Conservation (phyloP, 1,284 basidiomycete species). For the Cryptococcus wingfieldii region DNA sequence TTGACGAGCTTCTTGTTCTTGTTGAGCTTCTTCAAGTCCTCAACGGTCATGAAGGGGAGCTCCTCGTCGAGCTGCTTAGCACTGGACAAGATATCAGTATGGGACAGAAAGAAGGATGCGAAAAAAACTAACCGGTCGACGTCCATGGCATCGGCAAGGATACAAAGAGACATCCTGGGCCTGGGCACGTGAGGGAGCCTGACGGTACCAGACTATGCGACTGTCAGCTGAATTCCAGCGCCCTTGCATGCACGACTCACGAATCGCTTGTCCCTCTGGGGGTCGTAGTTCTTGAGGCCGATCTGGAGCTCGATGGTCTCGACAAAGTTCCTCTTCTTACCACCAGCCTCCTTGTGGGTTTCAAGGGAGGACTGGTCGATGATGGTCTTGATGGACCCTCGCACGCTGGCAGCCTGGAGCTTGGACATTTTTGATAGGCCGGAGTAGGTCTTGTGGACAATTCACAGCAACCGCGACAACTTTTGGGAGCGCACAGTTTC, state of each 20-base stretch:
- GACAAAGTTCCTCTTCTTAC: constrained; percentile 66
- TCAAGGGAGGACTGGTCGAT: constrained; percentile 60
- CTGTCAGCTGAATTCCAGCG: neutral
- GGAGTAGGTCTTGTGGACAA: constrained; percentile 24
- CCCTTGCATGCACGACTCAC: constrained; percentile 14
- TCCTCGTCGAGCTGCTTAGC: constrained; percentile 49
- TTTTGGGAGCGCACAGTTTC: constrained; percentile 1
- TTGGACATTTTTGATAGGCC: constrained; percentile 52
- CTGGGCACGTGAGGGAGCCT: constrained; percentile 96
- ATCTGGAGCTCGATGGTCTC: constrained; percentile 90
- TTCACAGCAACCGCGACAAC: constrained; percentile 2
- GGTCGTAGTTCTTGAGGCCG: constrained; percentile 97
- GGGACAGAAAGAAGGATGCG: neutral
- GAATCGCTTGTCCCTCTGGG: constrained; percentile 54
- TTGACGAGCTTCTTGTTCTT: constrained; percentile 99
- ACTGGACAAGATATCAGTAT: constrained; percentile 12
- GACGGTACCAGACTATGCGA: constrained; percentile 83
- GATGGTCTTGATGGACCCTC: constrained; percentile 85
- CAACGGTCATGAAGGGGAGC: constrained; percentile 83
- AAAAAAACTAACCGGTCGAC: constrained; percentile 63
- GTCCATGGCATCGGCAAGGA: constrained; percentile 97
- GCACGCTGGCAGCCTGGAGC: constrained; percentile 98
- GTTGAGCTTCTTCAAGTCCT: constrained; percentile 90
- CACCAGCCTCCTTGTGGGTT: constrained; percentile 46
- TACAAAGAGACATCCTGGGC: constrained; percentile 98